Conservation (phyloP, 2,329 filamentous ascomycete species). For the Fusarium stilboides region DNA sequence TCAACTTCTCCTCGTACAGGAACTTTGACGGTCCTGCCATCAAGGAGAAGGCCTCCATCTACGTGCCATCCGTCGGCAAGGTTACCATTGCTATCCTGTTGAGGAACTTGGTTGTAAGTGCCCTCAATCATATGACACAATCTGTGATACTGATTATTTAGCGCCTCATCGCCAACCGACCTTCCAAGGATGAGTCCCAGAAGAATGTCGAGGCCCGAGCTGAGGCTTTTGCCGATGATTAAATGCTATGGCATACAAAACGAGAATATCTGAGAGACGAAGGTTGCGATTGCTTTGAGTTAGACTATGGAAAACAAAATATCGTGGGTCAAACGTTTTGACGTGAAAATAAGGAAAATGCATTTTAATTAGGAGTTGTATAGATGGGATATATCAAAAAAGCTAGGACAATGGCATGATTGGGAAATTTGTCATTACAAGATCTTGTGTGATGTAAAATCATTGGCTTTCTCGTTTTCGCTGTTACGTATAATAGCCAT, state of each 20-base stretch:
- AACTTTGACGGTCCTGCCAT: constrained; percentile 90
- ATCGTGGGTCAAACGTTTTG: constrained; percentile 7
- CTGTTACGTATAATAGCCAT: neutral
- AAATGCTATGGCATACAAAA: constrained; percentile 4
- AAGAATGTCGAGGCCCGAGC: constrained; percentile 57
- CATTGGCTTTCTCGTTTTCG: neutral
- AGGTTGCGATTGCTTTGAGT: constrained; percentile 27
- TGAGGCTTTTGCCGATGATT: constrained; percentile 61
- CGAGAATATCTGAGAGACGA: constrained; percentile 1
- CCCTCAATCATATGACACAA: constrained; percentile 1
- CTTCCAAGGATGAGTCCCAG: constrained; percentile 56
- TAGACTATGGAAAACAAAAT: constrained; percentile 37
- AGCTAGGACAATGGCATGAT: constrained; percentile 13
- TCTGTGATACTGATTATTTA: constrained; percentile 51
- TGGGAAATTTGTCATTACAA: constrained; percentile 8
- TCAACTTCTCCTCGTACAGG: constrained; percentile 97
- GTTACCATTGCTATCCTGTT: constrained; percentile 95
- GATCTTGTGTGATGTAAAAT: constrained; percentile 6
- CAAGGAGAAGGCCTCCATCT: constrained; percentile 96
- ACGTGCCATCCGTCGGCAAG: constrained; percentile 97
- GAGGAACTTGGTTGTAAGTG: constrained; percentile 86
- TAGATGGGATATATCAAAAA: constrained; percentile 43
- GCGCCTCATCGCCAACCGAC: constrained; percentile 68
- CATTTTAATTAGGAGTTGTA: constrained; percentile 41
- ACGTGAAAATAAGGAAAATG: constrained; percentile 31